These are phyloP conservation scores for Oxytropis ochrocephala DNA, from an alignment of 306 rosid genomes.

Conservation along the genomic window DNA sequence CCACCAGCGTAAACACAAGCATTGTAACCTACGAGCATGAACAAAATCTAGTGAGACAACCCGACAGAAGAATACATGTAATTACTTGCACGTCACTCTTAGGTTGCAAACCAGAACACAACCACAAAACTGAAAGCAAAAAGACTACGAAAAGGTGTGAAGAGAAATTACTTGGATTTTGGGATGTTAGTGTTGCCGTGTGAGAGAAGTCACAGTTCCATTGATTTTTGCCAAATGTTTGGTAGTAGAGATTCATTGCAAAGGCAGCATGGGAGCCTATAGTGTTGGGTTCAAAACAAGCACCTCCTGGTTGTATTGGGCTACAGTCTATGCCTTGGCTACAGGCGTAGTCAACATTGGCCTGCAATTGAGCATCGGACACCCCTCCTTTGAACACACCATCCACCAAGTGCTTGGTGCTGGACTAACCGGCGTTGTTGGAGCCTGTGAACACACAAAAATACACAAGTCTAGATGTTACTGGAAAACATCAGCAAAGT, in stretches of 20 bases:
- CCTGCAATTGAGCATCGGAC: conserved; percentile 61
- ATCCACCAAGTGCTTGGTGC: too few species aligned
- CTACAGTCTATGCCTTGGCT: conserved; percentile 75
- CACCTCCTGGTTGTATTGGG: conserved; percentile 75
- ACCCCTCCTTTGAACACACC: conserved; percentile 77
- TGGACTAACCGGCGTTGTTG: conserved; percentile 34
- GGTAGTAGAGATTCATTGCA: conserved; percentile 93
- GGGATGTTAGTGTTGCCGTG: conserved; percentile 62
- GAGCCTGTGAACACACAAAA: conserved; percentile 21
- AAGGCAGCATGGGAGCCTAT: conserved; percentile 71
- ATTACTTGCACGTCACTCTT: not conserved
- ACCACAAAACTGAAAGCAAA: not conserved
- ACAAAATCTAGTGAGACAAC: conserved; percentile 6
- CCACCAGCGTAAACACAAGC: conserved; percentile 64
- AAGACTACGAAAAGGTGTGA: not conserved
- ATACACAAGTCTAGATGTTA: too few species aligned
- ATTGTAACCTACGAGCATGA: conserved; percentile 61
- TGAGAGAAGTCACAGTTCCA: conserved; percentile 92
- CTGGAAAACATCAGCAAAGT: too few species aligned
- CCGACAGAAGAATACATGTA: not conserved
- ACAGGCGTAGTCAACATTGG: conserved; percentile 69
- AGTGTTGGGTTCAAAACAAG: conserved; percentile 79
- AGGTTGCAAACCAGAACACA: not conserved
- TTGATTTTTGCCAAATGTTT: conserved; percentile 40
- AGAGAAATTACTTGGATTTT: conserved; percentile 74